Base-by-base conservation (phyloP, 163 green algal species). In the Volvox carteri region DNA sequence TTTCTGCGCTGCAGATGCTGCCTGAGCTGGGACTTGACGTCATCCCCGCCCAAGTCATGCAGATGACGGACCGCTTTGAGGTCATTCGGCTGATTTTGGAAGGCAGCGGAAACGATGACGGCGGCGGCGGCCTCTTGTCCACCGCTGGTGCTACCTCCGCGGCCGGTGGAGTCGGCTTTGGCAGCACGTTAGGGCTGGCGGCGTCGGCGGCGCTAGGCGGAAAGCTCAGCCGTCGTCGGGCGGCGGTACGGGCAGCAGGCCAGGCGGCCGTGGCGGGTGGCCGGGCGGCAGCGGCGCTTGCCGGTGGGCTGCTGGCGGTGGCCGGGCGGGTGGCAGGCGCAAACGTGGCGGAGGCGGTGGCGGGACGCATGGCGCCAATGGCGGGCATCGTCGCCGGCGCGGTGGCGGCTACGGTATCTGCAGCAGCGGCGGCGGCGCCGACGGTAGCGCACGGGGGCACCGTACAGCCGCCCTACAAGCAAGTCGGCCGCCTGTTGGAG, bases 51-150 rank as follows among this genome's bases (percentile, higher is more conserved):
- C 67, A 88, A 50, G 83, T 88, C 16, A 41, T 89, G 72, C 84
- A 89, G 19, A 89, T 89, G 84, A 16, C n/a, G 23, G 84, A 89
- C 39, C 72, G 84, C 16, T 70, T 89, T 21, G 72, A 89, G 28
- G 84, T 89, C 1, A 35, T 89, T 19, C 84, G 84, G 19, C n/a
- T 77, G 28, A 41, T 84, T 2, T 72, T 89, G 54, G 67, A 78
- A 5, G 42, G 25, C 35, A 4, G 7, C 2, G 30, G 28, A 23
- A 52, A 73, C 1, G 35, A 21, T 19, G 77, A 3, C 44, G 58
- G 28, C 18, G 18, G 62, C 62, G 44, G 52, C 37, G 37, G 0
- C n/a, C 48, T 28, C 5, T n/a, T n/a, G 54, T 2, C 54, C 4
- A 8, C 54, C 54, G 54, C 25, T 65, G 54, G 54, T 65, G 54